These are phyloP conservation scores for Pleurotus giganteus DNA, from an alignment of 768 basidiomycete genomes.

Conservation along the genomic window DNA sequence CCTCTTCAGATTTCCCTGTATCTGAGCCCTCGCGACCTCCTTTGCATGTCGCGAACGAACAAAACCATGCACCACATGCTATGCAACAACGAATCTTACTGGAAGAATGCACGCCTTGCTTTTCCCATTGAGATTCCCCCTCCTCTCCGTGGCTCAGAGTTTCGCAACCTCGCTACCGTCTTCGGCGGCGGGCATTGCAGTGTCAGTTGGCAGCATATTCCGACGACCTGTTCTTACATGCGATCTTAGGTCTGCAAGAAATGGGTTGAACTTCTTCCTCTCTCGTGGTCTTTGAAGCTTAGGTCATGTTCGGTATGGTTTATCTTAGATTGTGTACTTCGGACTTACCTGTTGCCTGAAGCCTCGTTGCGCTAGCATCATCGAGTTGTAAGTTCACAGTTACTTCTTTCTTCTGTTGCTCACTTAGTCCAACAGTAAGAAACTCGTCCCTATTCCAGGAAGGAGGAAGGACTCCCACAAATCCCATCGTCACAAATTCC, in stretches of 20 bases:
- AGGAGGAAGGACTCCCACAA: neutral
- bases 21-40: slow-evolving; percentile 3
- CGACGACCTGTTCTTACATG: neutral
- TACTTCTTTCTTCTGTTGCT: neutral
- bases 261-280: neutral
- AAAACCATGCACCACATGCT: neutral
- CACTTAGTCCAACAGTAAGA: neutral
- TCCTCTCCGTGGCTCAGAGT: neutral
- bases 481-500: neutral
- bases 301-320: slow-evolving; percentile 3
- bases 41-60: neutral
- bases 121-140: neutral
- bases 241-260: neutral
- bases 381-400: neutral
- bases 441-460: neutral
- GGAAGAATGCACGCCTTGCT: slow-evolving; percentile 1
- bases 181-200: slow-evolving; percentile 3
- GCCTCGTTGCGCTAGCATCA: neutral
- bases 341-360: neutral
- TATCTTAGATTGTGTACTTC: neutral
- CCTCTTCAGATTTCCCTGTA: neutral
- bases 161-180: neutral
- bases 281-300: slow-evolving; percentile 1
- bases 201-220: neutral
- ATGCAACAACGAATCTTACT: neutral